phyloP scores from a whole-genome alignment of 352 stramenopile species.

The Pythium grandisporangium region DNA sequence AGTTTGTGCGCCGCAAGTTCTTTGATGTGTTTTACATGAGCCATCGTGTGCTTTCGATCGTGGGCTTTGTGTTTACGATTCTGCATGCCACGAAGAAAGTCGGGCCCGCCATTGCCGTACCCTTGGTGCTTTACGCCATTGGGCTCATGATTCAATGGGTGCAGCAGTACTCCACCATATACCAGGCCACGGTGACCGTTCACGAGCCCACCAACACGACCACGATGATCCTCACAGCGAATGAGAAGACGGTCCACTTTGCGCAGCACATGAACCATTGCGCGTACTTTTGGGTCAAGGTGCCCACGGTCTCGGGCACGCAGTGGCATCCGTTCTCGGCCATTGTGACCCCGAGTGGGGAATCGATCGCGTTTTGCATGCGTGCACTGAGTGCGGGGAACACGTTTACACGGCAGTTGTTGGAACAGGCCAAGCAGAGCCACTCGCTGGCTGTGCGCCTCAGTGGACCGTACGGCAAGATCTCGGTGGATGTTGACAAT shows the following conservation, averaged over 20 bases:
- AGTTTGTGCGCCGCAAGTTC: constrained; percentile 53
- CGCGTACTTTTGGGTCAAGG: constrained; percentile 68
- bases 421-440: constrained; percentile 30
- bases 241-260: constrained; percentile 44
- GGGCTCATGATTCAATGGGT: constrained; percentile 45
- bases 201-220: constrained; percentile 28
- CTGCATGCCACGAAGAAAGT: constrained; percentile 55
- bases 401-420: constrained; percentile 44
- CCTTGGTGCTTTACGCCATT: constrained; percentile 50
- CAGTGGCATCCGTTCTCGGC: constrained; percentile 82
- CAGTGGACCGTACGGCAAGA: constrained; percentile 58
- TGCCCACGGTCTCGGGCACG: constrained; percentile 45
- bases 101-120: constrained; percentile 39
- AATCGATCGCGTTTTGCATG: constrained; percentile 75
- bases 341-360: constrained; percentile 54
- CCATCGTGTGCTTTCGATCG: constrained; percentile 60
- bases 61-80: constrained; percentile 71
- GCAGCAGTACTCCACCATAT: constrained; percentile 29
- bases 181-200: constrained; percentile 34
- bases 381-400: constrained; percentile 51
- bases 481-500: constrained; percentile 44
- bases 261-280: constrained; percentile 42
- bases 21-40: constrained; percentile 76
- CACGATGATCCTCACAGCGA: constrained; percentile 43
- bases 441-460: constrained; percentile 40